Conservation (phyloP, 305 asterid genomes). For the Solanum chacoense region DNA sequence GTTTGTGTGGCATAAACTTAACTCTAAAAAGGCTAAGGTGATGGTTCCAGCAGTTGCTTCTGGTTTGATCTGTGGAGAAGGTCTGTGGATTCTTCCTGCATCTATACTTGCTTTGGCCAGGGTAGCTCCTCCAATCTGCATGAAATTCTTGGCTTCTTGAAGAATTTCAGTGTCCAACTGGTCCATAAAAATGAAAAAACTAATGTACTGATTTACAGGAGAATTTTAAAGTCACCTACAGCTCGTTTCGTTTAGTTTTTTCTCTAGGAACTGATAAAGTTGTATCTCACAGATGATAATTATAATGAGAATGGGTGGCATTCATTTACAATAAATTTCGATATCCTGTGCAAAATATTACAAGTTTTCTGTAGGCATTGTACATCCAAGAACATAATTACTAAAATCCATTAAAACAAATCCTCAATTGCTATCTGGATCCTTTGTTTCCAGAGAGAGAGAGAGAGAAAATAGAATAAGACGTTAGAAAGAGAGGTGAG, state of each 20-base stretch:
- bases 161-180: background rate
- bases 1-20: conserved; percentile 41
- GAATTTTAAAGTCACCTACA: background rate
- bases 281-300: background rate
- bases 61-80: conserved; percentile 81
- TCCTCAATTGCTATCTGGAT: background rate
- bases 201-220: background rate
- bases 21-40: conserved; percentile 32
- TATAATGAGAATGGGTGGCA: background rate
- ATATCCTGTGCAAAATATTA: background rate
- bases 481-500: background rate
- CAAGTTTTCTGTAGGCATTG: background rate
- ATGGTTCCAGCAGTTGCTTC: conserved; percentile 78
- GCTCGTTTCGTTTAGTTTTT: background rate
- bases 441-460: background rate
- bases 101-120: conserved; percentile 62
- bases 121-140: conserved; percentile 58
- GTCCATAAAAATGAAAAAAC: background rate
- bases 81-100: conserved; percentile 64
- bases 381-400: background rate
- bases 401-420: background rate
- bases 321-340: background rate
- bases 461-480: background rate
- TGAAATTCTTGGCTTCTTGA: conserved; percentile 41
- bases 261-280: background rate